These are phyloP conservation scores for Cryptococcus sp. DNA, from an alignment of 1,284 basidiomycete genomes.

Conservation along the genomic window DNA sequence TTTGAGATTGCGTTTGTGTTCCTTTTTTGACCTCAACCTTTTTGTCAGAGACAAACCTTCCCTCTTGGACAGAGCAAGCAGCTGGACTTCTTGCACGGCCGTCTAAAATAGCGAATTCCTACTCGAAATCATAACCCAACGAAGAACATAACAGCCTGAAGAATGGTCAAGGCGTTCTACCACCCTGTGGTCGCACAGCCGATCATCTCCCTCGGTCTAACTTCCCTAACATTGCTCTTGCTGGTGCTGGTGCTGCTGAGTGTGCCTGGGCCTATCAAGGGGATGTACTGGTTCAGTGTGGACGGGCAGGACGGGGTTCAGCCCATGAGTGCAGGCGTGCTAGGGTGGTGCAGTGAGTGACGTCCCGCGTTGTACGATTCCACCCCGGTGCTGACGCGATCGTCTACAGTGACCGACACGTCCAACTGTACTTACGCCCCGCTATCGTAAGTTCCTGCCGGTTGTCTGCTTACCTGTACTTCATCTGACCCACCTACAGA, in stretches of 20 bases:
- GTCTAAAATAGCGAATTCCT: no score
- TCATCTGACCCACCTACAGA: slow-evolving; percentile 11
- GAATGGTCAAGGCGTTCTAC: slow-evolving; percentile 4
- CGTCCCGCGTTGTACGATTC: neutral
- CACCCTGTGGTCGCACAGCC: slow-evolving; percentile 29
- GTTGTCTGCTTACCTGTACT: neutral
- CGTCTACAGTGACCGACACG: slow-evolving; percentile 26
- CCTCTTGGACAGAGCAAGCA: no score
- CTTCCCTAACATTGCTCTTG: slow-evolving; percentile 35
- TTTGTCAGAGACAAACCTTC: no score
- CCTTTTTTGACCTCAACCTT: no score
- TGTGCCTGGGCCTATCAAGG: slow-evolving; percentile 45
- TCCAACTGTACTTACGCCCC: slow-evolving; percentile 46
- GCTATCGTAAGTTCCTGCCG: slow-evolving; percentile 27
- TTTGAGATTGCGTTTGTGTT: no score
- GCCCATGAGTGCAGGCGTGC: slow-evolving; percentile 32
- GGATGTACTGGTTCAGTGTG: slow-evolving; percentile 44
- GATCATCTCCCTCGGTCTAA: slow-evolving; percentile 34
- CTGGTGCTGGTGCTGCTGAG: slow-evolving; percentile 41
- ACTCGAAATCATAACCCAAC: no score
- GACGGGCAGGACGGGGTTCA: slow-evolving; percentile 20
- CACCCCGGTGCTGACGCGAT: neutral
- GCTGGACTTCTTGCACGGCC: no score
- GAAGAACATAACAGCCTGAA: no score
- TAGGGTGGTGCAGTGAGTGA: slow-evolving; percentile 45